Percentiles rank a stretch among this genome's conserved stretches.
Conservation (phyloP, 2,329 filamentous ascomycete species). For the Sarocladium oryzae region DNA sequence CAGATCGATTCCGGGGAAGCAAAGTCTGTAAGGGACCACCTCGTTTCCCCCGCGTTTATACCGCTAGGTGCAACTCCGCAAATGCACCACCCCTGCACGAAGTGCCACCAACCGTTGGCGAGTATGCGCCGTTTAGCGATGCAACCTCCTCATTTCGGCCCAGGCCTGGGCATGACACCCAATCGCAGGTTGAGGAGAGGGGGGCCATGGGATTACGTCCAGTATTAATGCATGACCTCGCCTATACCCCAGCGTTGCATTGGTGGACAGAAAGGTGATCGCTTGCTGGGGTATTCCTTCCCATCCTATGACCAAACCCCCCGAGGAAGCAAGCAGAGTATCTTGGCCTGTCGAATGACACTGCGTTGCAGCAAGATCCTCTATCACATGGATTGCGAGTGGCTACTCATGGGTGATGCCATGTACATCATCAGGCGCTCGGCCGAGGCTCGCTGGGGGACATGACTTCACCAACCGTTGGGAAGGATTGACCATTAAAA, state of each 20-base stretch:
- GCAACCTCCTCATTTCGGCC: constrained; percentile 1
- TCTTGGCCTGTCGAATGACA: not conserved
- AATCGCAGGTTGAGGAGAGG: not conserved
- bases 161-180: not conserved
- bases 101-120: not conserved
- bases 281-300: not conserved
- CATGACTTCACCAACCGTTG: not conserved
- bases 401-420: not conserved
- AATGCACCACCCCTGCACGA: not conserved
- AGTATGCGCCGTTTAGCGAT: not conserved
- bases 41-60: constrained; percentile 1
- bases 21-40: not conserved
- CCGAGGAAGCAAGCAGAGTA: too few species aligned
- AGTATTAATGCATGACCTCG: not conserved
- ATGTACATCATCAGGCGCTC: not conserved
- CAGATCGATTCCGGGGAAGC: not conserved
- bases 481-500: not conserved
- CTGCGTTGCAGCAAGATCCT: not conserved
- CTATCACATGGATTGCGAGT: constrained; percentile 1
- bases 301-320: not conserved
- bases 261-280: not conserved
- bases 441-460: constrained; percentile 1
- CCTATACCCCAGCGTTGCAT: constrained; percentile 1
- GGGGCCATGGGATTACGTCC: not conserved
- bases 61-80: not conserved